A percentile compares a stretch with the other conserved stretches of the same genome.
Evolutionary conservation across 768 basidiomycete species (phyloP).

Genomic region (Termitomyces sp.): DNA sequence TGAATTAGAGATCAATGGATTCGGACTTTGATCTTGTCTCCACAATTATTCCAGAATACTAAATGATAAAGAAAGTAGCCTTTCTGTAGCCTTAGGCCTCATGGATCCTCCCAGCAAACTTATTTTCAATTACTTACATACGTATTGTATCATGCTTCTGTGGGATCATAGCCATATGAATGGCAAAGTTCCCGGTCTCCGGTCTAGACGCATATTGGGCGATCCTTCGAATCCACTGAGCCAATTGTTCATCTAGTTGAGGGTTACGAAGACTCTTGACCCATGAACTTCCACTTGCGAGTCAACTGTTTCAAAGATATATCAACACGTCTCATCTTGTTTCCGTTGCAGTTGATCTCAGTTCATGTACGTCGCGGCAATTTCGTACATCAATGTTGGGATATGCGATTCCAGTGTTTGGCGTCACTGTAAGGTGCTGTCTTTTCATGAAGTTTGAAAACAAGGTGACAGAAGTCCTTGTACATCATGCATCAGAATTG

Average conservation of each 20-base stretch:
- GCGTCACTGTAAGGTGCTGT: constrained; percentile 32
- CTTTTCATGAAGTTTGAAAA: constrained; percentile 20
- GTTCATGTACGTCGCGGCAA: constrained; percentile 44
- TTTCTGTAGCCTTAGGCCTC: no score
- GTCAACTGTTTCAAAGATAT: constrained; percentile 6
- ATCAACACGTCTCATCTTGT: not conserved
- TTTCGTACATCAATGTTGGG: constrained; percentile 28
- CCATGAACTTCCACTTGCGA: constrained; percentile 27
- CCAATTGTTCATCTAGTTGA: constrained; percentile 23
- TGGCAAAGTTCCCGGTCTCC: constrained; percentile 33
- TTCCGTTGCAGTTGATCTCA: constrained; percentile 30
- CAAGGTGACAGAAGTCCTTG: constrained; percentile 28
- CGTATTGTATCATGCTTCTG: constrained; percentile 25
- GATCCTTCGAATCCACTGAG: constrained; percentile 28
- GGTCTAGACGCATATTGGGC: constrained; percentile 35
- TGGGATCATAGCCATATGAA: constrained; percentile 22
- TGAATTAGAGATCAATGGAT: no score
- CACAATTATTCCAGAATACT: no score
- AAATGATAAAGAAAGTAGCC: no score
- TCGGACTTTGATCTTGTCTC: no score
- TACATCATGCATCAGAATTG: constrained; percentile 30
- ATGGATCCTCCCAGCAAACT: no score
- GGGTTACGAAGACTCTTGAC: constrained; percentile 26
- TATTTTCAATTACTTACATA: no score
- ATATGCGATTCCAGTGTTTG: constrained; percentile 29